Evolutionary conservation across 805 yeast genomes (phyloP).

Genomic region (Pichia thaimueangensis): DNA sequence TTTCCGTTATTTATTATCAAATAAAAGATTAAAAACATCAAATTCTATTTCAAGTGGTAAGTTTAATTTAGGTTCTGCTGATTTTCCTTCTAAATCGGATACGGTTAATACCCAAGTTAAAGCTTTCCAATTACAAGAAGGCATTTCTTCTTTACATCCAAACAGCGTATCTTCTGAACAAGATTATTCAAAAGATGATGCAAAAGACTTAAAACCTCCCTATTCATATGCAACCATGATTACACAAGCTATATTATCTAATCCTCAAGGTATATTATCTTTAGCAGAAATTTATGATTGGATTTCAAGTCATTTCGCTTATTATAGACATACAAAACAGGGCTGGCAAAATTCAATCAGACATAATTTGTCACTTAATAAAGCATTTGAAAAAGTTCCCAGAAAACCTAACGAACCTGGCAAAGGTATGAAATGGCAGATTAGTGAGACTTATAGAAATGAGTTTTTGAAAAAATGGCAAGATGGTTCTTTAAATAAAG

Average conservation of each 20-base stretch:
- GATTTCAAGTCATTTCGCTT: conserved; percentile 84
- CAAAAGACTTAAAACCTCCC: conserved; percentile 93
- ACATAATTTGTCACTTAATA: conserved; percentile 88
- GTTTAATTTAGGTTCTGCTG: not conserved
- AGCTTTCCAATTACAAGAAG: conserved; percentile 37
- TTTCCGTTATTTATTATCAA: conserved; percentile 34
- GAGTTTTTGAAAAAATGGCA: conserved; percentile 80
- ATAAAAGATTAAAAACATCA: conserved; percentile 16
- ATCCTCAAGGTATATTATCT: conserved; percentile 81
- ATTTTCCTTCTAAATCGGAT: conserved; percentile 4
- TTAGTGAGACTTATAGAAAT: conserved; percentile 72
- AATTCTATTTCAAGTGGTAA: not conserved
- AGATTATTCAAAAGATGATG: conserved; percentile 82
- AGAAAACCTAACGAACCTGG: conserved; percentile 96
- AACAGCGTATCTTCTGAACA: conserved; percentile 25
- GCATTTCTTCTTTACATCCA: conserved; percentile 7
- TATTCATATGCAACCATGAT: conserved; percentile 97
- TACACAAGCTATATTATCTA: conserved; percentile 90
- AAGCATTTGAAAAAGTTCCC: conserved; percentile 97
- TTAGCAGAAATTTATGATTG: conserved; percentile 88
- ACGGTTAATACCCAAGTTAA: conserved; percentile 28
- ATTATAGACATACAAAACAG: conserved; percentile 82
- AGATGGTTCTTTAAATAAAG: conserved; percentile 66
- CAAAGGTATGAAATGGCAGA: conserved; percentile 99
- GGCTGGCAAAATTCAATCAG: conserved; percentile 99